phyloP scores from a whole-genome alignment of 495 filamentous ascomycete genomes.

The Podospora australis region DNA sequence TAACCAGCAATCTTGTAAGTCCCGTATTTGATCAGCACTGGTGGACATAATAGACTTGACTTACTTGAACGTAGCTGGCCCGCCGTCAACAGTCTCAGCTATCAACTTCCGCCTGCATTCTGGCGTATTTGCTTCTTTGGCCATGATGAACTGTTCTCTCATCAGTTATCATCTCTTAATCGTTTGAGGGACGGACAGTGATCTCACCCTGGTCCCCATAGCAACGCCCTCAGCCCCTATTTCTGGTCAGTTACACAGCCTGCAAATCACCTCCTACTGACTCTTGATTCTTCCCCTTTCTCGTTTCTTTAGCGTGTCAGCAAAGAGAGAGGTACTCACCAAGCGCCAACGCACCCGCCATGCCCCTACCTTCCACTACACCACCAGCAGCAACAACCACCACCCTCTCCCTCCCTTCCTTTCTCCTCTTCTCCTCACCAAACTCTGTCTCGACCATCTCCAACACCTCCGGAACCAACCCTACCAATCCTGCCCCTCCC shows the following conservation, averaged over 20 bases:
- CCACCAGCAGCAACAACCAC: conserved; percentile 67
- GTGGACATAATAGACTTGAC: conserved; percentile 2
- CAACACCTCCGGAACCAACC: conserved; percentile 35
- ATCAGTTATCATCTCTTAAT: background rate
- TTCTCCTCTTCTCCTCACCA: too few species aligned
- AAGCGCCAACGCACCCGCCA: conserved; percentile 56
- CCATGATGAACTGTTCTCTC: conserved; percentile 47
- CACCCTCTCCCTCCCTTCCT: conserved; percentile 29
- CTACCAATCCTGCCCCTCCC: conserved; percentile 49
- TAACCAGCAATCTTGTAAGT: conserved; percentile 9
- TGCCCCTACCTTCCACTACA: conserved; percentile 60
- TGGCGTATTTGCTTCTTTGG: conserved; percentile 55
- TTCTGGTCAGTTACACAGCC: background rate
- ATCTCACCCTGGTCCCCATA: conserved; percentile 60
- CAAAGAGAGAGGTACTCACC: conserved; percentile 38
- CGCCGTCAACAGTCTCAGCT: conserved; percentile 56
- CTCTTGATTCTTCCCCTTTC: background rate
- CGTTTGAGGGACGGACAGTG: background rate
- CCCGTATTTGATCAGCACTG: background rate
- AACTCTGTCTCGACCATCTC: conserved; percentile 50
- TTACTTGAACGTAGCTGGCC: conserved; percentile 52
- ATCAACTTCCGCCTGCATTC: conserved; percentile 56
- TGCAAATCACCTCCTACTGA: too few species aligned
- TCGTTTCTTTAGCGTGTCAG: too few species aligned
- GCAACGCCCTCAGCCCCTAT: conserved; percentile 53